phyloP scores from a whole-genome alignment of 257 asterid genomes.

The Nicotiana otophora region DNA sequence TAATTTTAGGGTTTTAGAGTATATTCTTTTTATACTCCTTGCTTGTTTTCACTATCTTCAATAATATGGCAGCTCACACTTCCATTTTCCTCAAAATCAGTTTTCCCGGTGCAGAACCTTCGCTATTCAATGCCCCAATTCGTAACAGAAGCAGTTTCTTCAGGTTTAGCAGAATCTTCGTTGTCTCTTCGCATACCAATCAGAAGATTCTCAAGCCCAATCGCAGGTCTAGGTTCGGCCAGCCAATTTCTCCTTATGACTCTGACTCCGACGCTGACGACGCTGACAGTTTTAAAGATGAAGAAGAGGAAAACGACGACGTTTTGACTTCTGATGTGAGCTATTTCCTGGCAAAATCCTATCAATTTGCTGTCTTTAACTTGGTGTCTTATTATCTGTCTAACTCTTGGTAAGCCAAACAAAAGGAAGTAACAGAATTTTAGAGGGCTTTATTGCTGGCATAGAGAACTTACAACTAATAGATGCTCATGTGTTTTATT shows the following conservation, averaged over 20 bases:
- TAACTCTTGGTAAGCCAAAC: too few species aligned
- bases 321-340: conserved; percentile 57
- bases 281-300: conserved; percentile 7
- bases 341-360: not conserved
- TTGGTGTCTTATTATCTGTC: too few species aligned
- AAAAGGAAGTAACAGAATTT: too few species aligned
- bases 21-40: conserved; percentile 18
- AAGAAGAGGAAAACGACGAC: conserved; percentile 21
- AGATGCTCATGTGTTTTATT: too few species aligned
- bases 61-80: not conserved
- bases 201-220: conserved; percentile 67
- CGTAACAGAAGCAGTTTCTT: not conserved
- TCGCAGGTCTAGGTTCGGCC: conserved; percentile 66
- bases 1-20: conserved; percentile 30
- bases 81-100: not conserved
- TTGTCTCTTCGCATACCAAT: conserved; percentile 69
- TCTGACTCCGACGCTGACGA: conserved; percentile 39
- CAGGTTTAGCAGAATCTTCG: conserved; percentile 18
- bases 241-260: conserved; percentile 55
- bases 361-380: too few species aligned
- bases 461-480: too few species aligned
- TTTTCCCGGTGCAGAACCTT: not conserved
- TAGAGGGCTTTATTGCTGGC: too few species aligned
- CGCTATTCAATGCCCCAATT: not conserved
- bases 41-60: not conserved